Percentiles rank a stretch among this genome's conserved stretches.
Evolutionary conservation across 805 yeast species (phyloP).

Genomic region (Candida argentea): DNA sequence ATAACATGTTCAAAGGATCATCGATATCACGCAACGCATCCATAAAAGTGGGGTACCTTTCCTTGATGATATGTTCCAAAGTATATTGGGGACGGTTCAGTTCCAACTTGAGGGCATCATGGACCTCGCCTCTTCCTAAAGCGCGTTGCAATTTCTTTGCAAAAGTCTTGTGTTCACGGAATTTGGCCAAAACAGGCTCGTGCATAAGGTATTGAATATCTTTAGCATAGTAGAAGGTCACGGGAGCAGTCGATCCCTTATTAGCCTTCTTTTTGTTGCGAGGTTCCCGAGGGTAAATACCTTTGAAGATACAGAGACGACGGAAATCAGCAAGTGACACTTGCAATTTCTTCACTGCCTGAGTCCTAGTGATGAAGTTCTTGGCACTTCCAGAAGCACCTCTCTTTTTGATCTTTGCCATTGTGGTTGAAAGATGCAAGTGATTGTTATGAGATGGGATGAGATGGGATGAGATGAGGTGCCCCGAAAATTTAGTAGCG

Average conservation of each 20-base stretch:
- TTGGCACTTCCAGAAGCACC: constrained; percentile 83
- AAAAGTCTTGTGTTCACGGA: constrained; percentile 92
- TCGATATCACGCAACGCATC: constrained; percentile 92
- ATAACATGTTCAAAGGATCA: constrained; percentile 92
- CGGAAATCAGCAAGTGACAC: constrained; percentile 93
- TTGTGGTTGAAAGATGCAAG: constrained; percentile 8
- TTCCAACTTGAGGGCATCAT: constrained; percentile 81
- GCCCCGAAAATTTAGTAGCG: no score
- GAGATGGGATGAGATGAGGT: constrained; percentile 6
- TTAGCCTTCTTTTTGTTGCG: constrained; percentile 92
- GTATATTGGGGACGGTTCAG: constrained; percentile 73
- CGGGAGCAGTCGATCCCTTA: constrained; percentile 95
- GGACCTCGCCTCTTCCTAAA: constrained; percentile 83
- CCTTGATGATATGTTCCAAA: constrained; percentile 84
- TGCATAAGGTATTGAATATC: constrained; percentile 93
- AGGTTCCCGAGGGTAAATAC: constrained; percentile 96
- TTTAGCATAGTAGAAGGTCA: constrained; percentile 86
- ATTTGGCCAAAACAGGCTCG: constrained; percentile 85
- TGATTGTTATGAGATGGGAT: constrained; percentile 2
- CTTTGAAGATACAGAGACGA: constrained; percentile 94
- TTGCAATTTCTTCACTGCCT: constrained; percentile 86
- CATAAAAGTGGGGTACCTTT: constrained; percentile 86
- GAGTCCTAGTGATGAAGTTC: constrained; percentile 88
- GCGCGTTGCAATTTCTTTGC: constrained; percentile 85
- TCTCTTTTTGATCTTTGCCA: constrained; percentile 72